Percentiles rank a stretch among this genome's conserved stretches.
Conservation (phyloP, 139 green algal species). For the Chlamydomonas urium region DNA sequence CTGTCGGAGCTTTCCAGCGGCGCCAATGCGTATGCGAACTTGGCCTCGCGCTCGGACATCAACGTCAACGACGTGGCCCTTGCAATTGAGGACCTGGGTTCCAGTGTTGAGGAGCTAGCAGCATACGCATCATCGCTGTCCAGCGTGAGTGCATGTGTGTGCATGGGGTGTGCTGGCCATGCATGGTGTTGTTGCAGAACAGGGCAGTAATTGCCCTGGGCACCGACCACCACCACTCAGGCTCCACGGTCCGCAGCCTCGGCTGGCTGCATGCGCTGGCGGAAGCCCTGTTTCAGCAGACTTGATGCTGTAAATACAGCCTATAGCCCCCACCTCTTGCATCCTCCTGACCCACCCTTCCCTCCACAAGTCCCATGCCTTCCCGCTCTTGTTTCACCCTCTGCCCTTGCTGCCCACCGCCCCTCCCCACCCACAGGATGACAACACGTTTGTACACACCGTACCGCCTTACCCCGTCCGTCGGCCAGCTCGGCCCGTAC, state of each 20-base stretch:
- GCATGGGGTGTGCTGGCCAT: background rate
- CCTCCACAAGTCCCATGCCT: background rate
- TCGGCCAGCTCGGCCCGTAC: constrained; percentile 26
- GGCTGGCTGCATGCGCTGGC: background rate
- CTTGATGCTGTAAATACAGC: background rate
- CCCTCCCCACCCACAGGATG: constrained; percentile 9
- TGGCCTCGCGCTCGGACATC: constrained; percentile 60
- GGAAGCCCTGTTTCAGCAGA: background rate
- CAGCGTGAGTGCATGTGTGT: constrained; percentile 1
- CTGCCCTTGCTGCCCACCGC: background rate
- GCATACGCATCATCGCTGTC: constrained; percentile 26
- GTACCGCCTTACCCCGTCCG: constrained; percentile 59
- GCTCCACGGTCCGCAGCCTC: background rate
- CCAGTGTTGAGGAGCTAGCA: constrained; percentile 48
- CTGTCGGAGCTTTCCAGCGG: constrained; percentile 56
- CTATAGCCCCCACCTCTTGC: background rate
- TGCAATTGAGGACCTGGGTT: constrained; percentile 70
- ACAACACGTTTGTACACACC: constrained; percentile 55
- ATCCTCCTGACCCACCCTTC: background rate
- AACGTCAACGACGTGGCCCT: constrained; percentile 71
- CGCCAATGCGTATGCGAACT: constrained; percentile 69
- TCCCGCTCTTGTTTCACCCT: background rate
- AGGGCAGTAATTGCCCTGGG: background rate
- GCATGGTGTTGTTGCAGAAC: background rate
- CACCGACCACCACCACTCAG: background rate